These are phyloP conservation scores for Pseudogymnoascus sp. DNA, from an alignment of 2,329 filamentous ascomycete species.

Conservation along the genomic window DNA sequence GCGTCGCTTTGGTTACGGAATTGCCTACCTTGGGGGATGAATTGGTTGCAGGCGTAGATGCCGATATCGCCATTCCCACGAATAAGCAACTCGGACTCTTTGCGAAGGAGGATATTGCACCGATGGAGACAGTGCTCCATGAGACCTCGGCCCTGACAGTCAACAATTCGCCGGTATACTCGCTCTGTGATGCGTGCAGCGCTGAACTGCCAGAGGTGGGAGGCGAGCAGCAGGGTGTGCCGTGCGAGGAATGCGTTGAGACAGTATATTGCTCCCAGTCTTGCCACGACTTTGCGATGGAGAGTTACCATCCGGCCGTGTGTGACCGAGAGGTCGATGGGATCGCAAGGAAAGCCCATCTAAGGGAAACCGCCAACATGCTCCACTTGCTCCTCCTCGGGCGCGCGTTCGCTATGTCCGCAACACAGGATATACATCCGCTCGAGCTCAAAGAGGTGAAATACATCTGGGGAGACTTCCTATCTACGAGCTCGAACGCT, in stretches of 20 bases:
- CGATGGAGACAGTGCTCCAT: conserved; percentile 67
- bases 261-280: conserved; percentile 57
- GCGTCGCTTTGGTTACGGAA: conserved; percentile 67
- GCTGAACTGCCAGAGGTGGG: conserved; percentile 56
- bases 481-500: conserved; percentile 43
- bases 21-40: conserved; percentile 57
- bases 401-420: conserved; percentile 54
- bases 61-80: conserved; percentile 44
- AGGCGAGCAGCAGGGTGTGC: conserved; percentile 37
- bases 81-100: conserved; percentile 83
- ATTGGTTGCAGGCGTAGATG: conserved; percentile 39
- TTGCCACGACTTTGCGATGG: conserved; percentile 50
- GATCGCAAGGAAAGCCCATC: conserved; percentile 55
- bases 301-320: conserved; percentile 54
- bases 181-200: conserved; percentile 85
- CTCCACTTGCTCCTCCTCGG: conserved; percentile 56
- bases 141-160: conserved; percentile 85
- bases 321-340: conserved; percentile 60
- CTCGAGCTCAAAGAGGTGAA: conserved; percentile 56
- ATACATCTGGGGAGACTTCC: conserved; percentile 63
- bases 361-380: conserved; percentile 49
- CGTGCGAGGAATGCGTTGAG: conserved; percentile 54
- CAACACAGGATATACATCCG: conserved; percentile 52
- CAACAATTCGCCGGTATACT: conserved; percentile 78
- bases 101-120: conserved; percentile 68